phyloP scores from a whole-genome alignment of 2,329 filamentous ascomycete species.

The Tolypocladium amazonense region DNA sequence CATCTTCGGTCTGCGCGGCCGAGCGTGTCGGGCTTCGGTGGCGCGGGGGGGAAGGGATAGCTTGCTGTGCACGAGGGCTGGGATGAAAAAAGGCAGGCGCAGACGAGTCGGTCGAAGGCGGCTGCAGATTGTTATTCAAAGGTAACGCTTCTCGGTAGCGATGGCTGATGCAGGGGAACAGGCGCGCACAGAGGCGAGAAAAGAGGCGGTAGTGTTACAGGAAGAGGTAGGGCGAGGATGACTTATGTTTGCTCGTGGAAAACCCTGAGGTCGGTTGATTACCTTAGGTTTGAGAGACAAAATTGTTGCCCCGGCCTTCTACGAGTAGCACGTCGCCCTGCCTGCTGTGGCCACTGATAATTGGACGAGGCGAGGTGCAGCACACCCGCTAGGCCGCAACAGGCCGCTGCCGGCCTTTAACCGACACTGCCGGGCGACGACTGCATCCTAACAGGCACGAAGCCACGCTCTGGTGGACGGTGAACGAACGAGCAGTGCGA shows the following conservation, averaged over 20 bases:
- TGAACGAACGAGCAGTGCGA: too few species aligned
- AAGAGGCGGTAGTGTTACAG: conserved; percentile 3
- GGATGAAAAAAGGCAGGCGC: neutral
- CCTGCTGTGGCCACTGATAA: neutral
- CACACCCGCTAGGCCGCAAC: conserved; percentile 9
- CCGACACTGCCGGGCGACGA: conserved; percentile 18
- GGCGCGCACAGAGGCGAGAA: conserved; percentile 3
- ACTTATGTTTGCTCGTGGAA: conserved; percentile 10
- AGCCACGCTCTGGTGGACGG: neutral
- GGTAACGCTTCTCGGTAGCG: neutral
- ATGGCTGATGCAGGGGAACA: conserved; percentile 4
- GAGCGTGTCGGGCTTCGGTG: neutral
- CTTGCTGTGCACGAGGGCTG: neutral
- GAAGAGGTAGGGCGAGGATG: conserved; percentile 6
- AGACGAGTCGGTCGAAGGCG: neutral
- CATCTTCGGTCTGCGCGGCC: conserved; percentile 31
- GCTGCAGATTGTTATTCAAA: neutral
- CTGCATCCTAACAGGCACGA: conserved; percentile 19
- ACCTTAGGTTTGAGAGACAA: conserved; percentile 21
- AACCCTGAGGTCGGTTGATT: conserved; percentile 25
- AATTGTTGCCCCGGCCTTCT: conserved; percentile 13
- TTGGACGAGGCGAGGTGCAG: conserved; percentile 1
- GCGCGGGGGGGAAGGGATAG: neutral
- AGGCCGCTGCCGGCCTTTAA: conserved; percentile 16
- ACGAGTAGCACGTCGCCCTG: neutral